phyloP scores from a whole-genome alignment of 2,329 filamentous ascomycete species.

The Alternaria atra region DNA sequence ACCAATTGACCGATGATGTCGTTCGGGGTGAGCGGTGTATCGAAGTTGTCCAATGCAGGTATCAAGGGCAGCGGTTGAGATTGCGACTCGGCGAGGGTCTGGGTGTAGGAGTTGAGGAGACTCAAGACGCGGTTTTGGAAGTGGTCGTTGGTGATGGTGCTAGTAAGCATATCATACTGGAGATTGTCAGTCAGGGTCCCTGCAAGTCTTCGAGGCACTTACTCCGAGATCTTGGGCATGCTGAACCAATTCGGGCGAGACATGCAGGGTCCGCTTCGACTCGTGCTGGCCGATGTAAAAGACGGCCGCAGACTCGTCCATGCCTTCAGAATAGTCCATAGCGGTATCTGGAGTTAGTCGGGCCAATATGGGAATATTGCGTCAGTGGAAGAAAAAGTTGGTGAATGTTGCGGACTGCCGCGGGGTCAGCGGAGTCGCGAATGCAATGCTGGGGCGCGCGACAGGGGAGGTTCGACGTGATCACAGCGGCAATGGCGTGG shows the following conservation, averaged over 20 bases:
- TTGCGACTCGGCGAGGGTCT: conserved; percentile 55
- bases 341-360: background rate
- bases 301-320: conserved; percentile 54
- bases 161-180: conserved; percentile 83
- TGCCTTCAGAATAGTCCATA: conserved; percentile 45
- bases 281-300: conserved; percentile 82
- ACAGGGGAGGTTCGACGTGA: background rate
- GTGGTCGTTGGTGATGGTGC: conserved; percentile 76
- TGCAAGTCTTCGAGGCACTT: conserved; percentile 46
- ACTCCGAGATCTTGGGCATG: conserved; percentile 75
- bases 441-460: conserved; percentile 8
- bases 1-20: conserved; percentile 76
- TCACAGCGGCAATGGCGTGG: background rate
- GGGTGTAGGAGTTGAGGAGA: conserved; percentile 66
- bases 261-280: conserved; percentile 66
- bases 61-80: conserved; percentile 57
- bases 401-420: conserved; percentile 13
- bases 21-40: conserved; percentile 76
- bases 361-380: background rate
- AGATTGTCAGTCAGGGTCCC: conserved; percentile 6
- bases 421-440: conserved; percentile 17
- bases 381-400: conserved; percentile 13
- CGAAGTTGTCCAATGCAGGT: conserved; percentile 76
- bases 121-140: conserved; percentile 75
- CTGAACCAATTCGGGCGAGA: conserved; percentile 71